Conservation (phyloP, 2,329 filamentous ascomycete species). For the Sclerotinia minor region DNA sequence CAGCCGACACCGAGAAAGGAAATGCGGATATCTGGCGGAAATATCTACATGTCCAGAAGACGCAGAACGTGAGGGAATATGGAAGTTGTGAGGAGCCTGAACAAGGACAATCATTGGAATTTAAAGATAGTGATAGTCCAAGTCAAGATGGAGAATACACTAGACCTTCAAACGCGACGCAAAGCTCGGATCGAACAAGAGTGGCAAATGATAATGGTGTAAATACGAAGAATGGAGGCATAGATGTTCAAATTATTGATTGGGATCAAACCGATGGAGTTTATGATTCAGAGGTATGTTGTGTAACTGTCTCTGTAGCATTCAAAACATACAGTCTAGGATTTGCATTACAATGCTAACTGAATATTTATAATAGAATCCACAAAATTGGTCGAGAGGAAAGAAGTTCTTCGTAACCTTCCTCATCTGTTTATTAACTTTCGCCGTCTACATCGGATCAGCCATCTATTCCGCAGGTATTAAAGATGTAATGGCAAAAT, state of each 20-base stretch:
- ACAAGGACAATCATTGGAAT: not conserved
- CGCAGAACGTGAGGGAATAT: slow-evolving; percentile 5
- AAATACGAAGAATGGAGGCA: slow-evolving; percentile 45
- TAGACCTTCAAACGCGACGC: not conserved
- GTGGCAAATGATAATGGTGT: not conserved
- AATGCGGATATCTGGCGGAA: not conserved
- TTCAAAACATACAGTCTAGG: not conserved
- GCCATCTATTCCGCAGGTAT: slow-evolving; percentile 51
- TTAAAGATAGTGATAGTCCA: not conserved
- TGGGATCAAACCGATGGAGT: slow-evolving; percentile 52
- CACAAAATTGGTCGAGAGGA: slow-evolving; percentile 52
- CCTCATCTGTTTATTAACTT: slow-evolving; percentile 57
- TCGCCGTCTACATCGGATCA: slow-evolving; percentile 55
- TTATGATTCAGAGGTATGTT: slow-evolving; percentile 47
- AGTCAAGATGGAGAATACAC: not conserved
- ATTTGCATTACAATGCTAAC: not conserved
- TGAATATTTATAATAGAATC: slow-evolving; percentile 49
- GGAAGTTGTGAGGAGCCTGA: not conserved
- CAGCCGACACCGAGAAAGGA: not conserved
- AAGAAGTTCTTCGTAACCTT: slow-evolving; percentile 49
- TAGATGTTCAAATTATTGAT: slow-evolving; percentile 46
- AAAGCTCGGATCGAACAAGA: not conserved
- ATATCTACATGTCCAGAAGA: slow-evolving; percentile 4
- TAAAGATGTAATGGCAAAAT: slow-evolving; percentile 51
- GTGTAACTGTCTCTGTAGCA: not conserved